These are phyloP conservation scores for Curvularia spicifera DNA, from an alignment of 2,329 filamentous ascomycete genomes.

Conservation along the genomic window DNA sequence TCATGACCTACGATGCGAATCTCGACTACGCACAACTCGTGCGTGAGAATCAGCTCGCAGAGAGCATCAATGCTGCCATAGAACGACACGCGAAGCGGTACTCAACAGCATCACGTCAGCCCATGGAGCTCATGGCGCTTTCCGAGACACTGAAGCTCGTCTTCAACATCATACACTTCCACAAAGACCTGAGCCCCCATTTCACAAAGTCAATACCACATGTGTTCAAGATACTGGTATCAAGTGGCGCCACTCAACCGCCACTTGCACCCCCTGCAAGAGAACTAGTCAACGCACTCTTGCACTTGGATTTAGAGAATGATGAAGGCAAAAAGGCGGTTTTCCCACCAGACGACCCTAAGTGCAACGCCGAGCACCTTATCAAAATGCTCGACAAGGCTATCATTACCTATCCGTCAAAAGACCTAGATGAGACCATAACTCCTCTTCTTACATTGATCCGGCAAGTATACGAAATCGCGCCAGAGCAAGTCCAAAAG, in stretches of 20 bases:
- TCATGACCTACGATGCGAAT: constrained; percentile 78
- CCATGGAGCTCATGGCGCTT: constrained; percentile 80
- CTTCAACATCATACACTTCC: constrained; percentile 85
- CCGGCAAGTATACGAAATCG: constrained; percentile 72
- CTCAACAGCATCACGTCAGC: constrained; percentile 52
- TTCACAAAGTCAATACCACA: constrained; percentile 74
- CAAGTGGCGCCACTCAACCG: constrained; percentile 64
- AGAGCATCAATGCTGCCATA: constrained; percentile 73
- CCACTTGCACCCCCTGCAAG: constrained; percentile 76
- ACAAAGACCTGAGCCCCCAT: constrained; percentile 63
- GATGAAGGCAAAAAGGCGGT: constrained; percentile 57
- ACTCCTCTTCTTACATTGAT: constrained; percentile 78
- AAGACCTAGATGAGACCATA: constrained; percentile 73
- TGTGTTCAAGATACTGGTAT: constrained; percentile 72
- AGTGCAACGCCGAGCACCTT: constrained; percentile 67
- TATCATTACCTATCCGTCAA: constrained; percentile 67
- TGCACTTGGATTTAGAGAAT: constrained; percentile 75
- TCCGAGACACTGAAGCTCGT: constrained; percentile 84
- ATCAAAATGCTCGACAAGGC: constrained; percentile 73
- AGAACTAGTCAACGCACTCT: constrained; percentile 77
- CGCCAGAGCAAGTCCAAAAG: constrained; percentile 66
- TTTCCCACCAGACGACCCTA: constrained; percentile 69
- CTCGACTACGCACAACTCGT: constrained; percentile 71
- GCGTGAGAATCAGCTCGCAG: constrained; percentile 68
- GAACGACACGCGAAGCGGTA: constrained; percentile 65